Base-by-base conservation (phyloP, 2,329 filamentous ascomycete species). In the Cytospora piceicola region DNA sequence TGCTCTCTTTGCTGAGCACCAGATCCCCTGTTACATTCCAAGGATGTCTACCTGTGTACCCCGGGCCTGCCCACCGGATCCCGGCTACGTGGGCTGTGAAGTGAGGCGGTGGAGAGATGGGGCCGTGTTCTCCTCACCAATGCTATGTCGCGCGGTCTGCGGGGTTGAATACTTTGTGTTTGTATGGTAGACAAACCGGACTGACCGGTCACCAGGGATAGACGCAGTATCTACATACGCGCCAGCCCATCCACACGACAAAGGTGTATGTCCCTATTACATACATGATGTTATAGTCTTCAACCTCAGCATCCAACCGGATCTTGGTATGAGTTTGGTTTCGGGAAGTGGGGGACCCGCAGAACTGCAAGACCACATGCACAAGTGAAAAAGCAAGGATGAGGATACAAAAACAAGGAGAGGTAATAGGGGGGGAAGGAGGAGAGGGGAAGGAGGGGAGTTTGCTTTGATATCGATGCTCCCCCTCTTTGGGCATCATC, bases 271-370 rank as follows among this genome's bases (percentile, higher is more conserved):
- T 39, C 15, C 11, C 17, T 17, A 15, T 42, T 42, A 20, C 17
- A 4, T 42, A 42, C 36, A 15, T 42, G 39, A 42, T 42, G 17
- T 20, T 17, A 42, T 42, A 12, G 34, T 12, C 11, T 4, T 15
- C 27, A 29, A 5, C 17, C n/a, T n/a, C 39, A 42, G 39, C 5
- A n/a, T 42, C 15, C 17, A n/a, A n/a, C 20, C 39, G 39, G 39
- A 42, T 42, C 8, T 42, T 42, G 39, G 15, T 20, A 12, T 42
- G 4, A 22, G n/a, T 12, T 49, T 49, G n/a, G 24, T 22, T 22
- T 49, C 46, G 46, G 46, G n/a, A 49, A 49, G 46, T 49, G 46
- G 46, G 46, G 46, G 46, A 24, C n/a, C n/a, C 22, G 46, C 46
- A 14, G 8, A 9, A 9, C 14, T 49, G 46, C n/a, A 24, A 24